Evolutionary conservation across 2,329 filamentous ascomycete genomes (phyloP).

Genomic region (Leptosphaerulina australis): DNA sequence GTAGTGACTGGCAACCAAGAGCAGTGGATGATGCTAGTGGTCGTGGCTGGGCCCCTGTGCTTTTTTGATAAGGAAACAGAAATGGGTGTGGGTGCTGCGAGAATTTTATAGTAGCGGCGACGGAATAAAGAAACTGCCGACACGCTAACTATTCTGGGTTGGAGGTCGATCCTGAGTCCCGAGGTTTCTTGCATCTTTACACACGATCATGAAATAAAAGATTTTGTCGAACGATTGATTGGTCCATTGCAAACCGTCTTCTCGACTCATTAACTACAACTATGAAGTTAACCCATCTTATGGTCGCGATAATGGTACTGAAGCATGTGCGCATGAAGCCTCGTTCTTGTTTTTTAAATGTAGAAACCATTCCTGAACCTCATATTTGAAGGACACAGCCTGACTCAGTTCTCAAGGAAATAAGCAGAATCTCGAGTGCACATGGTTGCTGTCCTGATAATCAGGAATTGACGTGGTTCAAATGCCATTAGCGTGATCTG

Average conservation of each 20-base stretch:
- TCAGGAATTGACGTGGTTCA: slow-evolving; percentile 9
- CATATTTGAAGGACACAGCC: too few species aligned
- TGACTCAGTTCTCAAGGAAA: neutral
- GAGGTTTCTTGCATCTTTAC: neutral
- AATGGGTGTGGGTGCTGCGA: slow-evolving; percentile 31
- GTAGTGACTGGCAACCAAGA: slow-evolving; percentile 70
- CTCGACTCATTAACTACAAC: neutral
- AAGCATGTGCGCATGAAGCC: neutral
- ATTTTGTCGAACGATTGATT: neutral
- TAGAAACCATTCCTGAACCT: too few species aligned
- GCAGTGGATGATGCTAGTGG: slow-evolving; percentile 63
- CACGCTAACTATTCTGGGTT: slow-evolving; percentile 6
- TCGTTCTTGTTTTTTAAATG: too few species aligned
- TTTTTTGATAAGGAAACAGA: slow-evolving; percentile 64
- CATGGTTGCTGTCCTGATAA: slow-evolving; percentile 1
- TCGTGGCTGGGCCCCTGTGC: slow-evolving; percentile 69
- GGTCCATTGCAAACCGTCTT: neutral
- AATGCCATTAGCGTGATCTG: slow-evolving; percentile 14
- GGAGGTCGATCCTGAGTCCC: neutral
- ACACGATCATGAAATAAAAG: neutral
- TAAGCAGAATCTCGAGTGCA: neutral
- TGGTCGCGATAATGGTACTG: neutral
- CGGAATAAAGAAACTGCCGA: slow-evolving; percentile 15
- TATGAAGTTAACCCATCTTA: too few species aligned
- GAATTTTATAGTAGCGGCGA: slow-evolving; percentile 13